A percentile compares a stretch with the other conserved stretches of the same genome.
Evolutionary conservation across 768 basidiomycete genomes (phyloP).

Genomic region (Tephrocybe sp.): DNA sequence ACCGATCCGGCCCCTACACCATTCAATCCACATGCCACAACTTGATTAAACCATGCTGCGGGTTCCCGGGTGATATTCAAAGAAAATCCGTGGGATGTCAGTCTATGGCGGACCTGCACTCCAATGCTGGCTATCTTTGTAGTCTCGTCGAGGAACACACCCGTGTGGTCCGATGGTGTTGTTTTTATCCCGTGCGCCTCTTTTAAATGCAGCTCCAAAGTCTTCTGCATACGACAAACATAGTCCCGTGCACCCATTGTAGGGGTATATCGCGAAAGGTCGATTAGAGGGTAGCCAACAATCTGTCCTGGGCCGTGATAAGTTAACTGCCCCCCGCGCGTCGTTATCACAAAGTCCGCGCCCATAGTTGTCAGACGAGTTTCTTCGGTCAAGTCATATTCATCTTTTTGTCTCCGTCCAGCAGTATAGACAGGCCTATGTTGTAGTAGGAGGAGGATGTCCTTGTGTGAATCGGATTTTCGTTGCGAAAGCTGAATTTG

Average conservation of each 20-base stretch:
- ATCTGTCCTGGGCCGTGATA: conserved; percentile 98
- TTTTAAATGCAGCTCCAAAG: conserved; percentile 60
- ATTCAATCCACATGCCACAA: conserved; percentile 88
- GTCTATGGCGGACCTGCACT: conserved; percentile 90
- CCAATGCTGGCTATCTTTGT: conserved; percentile 96
- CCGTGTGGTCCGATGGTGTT: conserved; percentile 76
- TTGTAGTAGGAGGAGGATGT: conserved; percentile 77
- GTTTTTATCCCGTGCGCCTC: conserved; percentile 57
- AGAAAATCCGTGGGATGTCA: conserved; percentile 94
- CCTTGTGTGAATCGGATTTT: conserved; percentile 38
- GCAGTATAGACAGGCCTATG: conserved; percentile 94
- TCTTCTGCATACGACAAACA: conserved; percentile 77
- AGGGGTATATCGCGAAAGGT: conserved; percentile 78
- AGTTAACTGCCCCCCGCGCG: conserved; percentile 90
- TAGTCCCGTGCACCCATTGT: conserved; percentile 74
- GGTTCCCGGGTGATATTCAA: conserved; percentile 87
- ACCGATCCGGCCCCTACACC: conserved; percentile 80
- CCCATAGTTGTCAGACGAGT: conserved; percentile 69
- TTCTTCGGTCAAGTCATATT: conserved; percentile 55
- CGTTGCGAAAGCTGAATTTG: conserved; percentile 57
- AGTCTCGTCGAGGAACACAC: conserved; percentile 77
- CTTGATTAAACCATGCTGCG: conserved; percentile 76
- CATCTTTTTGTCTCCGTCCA: conserved; percentile 80
- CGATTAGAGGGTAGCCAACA: conserved; percentile 92
- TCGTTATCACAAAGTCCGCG: conserved; percentile 81